A percentile compares a stretch with the other conserved stretches of the same genome.
Conservation (phyloP, 805 yeast genomes). For the Candida qinlingensis region DNA sequence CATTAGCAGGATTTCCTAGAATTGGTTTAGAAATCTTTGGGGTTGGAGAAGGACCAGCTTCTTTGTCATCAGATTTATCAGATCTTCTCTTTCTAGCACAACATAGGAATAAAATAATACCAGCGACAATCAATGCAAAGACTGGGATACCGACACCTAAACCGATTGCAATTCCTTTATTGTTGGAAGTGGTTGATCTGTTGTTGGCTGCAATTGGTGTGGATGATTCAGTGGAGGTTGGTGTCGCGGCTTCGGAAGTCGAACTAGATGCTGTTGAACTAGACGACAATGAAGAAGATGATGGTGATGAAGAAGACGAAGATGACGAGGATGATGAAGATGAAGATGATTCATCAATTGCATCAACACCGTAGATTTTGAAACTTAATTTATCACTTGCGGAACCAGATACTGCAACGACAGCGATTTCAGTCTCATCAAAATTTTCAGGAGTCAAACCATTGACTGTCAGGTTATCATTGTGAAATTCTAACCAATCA, state of each 20-base stretch:
- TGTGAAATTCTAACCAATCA: slow-evolving; percentile 64
- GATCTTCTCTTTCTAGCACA: slow-evolving; percentile 44
- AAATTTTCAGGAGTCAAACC: slow-evolving; percentile 62
- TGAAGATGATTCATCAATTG: slow-evolving; percentile 12
- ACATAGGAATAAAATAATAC: slow-evolving; percentile 47
- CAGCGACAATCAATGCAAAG: slow-evolving; percentile 43
- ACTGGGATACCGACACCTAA: slow-evolving; percentile 84
- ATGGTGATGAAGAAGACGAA: slow-evolving; percentile 23
- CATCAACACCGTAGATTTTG: slow-evolving; percentile 46
- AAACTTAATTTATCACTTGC: slow-evolving; percentile 39
- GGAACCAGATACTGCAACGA: slow-evolving; percentile 36
- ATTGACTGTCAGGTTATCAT: slow-evolving; percentile 53
- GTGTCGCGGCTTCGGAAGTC: slow-evolving; percentile 20
- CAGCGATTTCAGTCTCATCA: slow-evolving; percentile 32
- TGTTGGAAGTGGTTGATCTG: slow-evolving; percentile 23
- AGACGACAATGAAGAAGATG: slow-evolving; percentile 22
- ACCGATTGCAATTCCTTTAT: slow-evolving; percentile 74
- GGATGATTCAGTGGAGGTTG: slow-evolving; percentile 21
- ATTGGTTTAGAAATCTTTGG: slow-evolving; percentile 36
- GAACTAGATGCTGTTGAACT: slow-evolving; percentile 22
- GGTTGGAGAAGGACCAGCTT: slow-evolving; percentile 21
- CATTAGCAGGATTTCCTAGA: slow-evolving; percentile 31
- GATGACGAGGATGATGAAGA: slow-evolving; percentile 19
- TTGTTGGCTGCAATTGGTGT: slow-evolving; percentile 4
- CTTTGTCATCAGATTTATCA: slow-evolving; percentile 25